Evolutionary conservation across 2,329 filamentous ascomycete genomes (phyloP).

Genomic region (Ophiostoma triangulosporum): DNA sequence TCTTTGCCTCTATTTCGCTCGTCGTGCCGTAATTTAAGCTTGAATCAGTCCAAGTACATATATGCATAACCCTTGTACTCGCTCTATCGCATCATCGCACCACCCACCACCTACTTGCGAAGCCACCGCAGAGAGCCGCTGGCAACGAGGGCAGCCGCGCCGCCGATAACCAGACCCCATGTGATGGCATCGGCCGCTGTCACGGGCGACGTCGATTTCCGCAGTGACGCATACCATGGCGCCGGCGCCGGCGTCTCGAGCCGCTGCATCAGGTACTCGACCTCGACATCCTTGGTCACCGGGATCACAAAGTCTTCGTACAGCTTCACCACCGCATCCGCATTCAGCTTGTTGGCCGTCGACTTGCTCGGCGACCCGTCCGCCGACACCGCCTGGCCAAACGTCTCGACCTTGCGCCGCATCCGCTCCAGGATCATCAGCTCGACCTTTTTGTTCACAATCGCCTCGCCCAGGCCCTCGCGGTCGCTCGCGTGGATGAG

Average conservation of each 20-base stretch:
- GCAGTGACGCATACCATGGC: slow-evolving; percentile 9
- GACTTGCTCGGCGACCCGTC: slow-evolving; percentile 28
- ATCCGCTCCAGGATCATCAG: slow-evolving; percentile 80
- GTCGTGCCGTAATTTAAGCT: background rate
- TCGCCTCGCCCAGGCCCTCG: slow-evolving; percentile 71
- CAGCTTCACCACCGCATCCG: slow-evolving; percentile 80
- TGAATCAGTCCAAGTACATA: background rate
- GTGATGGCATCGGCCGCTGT: background rate
- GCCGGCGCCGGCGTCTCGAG: slow-evolving; percentile 26
- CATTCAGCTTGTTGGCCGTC: slow-evolving; percentile 61
- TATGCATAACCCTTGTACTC: background rate
- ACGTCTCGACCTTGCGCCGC: slow-evolving; percentile 79
- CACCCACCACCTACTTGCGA: background rate
- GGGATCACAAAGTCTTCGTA: slow-evolving; percentile 91
- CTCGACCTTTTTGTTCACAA: slow-evolving; percentile 83
- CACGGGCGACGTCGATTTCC: background rate
- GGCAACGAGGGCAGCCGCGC: background rate
- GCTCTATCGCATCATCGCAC: background rate
- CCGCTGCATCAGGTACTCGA: slow-evolving; percentile 95
- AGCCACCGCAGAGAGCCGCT: slow-evolving; percentile 8
- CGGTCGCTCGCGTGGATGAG: slow-evolving; percentile 74
- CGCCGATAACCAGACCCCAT: slow-evolving; percentile 2
- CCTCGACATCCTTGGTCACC: slow-evolving; percentile 94
- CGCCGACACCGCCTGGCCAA: slow-evolving; percentile 75
- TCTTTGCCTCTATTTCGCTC: background rate